A percentile compares a stretch with the other conserved stretches of the same genome.
phyloP scores from a whole-genome alignment of 345 rosid species.

The Citrus maxima region DNA sequence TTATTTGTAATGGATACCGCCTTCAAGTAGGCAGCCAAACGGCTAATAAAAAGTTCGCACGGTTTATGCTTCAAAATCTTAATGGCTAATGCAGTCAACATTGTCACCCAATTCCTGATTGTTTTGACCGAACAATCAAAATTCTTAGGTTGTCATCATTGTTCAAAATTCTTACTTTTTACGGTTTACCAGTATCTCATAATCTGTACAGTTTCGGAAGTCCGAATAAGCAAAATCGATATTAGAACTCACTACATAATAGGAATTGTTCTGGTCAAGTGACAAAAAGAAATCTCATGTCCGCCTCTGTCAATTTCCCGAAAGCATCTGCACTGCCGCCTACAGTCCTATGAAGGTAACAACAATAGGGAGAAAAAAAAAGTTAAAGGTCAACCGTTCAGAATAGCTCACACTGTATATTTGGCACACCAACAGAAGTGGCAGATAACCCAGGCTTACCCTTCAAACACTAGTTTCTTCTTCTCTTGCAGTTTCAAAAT shows the following conservation, averaged over 20 bases:
- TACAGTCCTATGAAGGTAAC: slow-evolving; percentile 54
- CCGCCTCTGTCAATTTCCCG: slow-evolving; percentile 72
- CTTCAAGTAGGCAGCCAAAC: not conserved
- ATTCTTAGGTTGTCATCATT: no score
- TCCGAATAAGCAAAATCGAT: not conserved
- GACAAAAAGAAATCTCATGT: slow-evolving; percentile 68
- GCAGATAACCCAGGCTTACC: slow-evolving; percentile 41
- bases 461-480: slow-evolving; percentile 96
- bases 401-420: not conserved
- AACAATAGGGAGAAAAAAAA: not conserved
- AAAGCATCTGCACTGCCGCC: slow-evolving; percentile 88
- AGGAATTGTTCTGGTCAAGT: slow-evolving; percentile 20
- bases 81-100: not conserved
- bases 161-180: no score
- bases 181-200: not conserved
- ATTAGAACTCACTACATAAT: not conserved
- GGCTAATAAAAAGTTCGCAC: not conserved
- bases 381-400: not conserved
- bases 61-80: not conserved
- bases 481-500: slow-evolving; percentile 86
- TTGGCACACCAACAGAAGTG: not conserved
- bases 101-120: not conserved
- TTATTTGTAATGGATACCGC: no score
- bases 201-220: not conserved
- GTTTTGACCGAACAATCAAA: not conserved